A percentile compares a stretch with the other conserved stretches of the same genome.
Evolutionary conservation across 2,329 filamentous ascomycete genomes (phyloP).

Genomic region (Xylariomycetidae sp.): DNA sequence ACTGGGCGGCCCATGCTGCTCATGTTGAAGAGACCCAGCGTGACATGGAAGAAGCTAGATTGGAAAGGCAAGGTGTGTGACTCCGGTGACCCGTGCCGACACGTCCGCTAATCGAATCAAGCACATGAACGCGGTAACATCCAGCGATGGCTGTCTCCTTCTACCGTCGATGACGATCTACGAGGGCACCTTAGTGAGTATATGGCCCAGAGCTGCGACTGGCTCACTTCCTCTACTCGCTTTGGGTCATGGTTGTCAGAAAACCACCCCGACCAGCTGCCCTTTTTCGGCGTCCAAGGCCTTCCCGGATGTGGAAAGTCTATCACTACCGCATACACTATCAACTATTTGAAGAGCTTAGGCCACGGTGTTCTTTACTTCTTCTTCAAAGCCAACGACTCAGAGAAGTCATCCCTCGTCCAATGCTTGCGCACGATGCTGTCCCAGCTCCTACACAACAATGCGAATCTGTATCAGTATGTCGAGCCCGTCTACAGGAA

Average conservation of each 20-base stretch:
- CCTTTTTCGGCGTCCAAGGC: slow-evolving; percentile 7
- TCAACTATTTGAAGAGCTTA: slow-evolving; percentile 5
- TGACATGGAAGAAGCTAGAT: slow-evolving; percentile 8
- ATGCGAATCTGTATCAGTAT: slow-evolving; percentile 8
- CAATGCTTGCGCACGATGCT: slow-evolving; percentile 8
- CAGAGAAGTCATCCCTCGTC: slow-evolving; percentile 7
- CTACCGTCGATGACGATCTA: slow-evolving; percentile 12
- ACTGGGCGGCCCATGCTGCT: slow-evolving; percentile 9
- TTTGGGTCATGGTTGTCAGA: slow-evolving; percentile 4
- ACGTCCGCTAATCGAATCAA: slow-evolving; percentile 7
- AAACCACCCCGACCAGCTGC: neutral
- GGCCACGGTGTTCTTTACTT: slow-evolving; percentile 9
- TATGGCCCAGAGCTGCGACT: slow-evolving; percentile 7
- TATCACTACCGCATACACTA: slow-evolving; percentile 7
- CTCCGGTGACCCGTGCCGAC: neutral
- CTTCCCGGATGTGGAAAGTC: slow-evolving; percentile 13
- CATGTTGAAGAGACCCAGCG: slow-evolving; percentile 12
- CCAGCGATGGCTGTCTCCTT: slow-evolving; percentile 12
- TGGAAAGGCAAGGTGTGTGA: slow-evolving; percentile 10
- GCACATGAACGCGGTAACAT: slow-evolving; percentile 12
- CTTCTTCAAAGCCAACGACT: slow-evolving; percentile 11
- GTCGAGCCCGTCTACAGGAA: slow-evolving; percentile 9
- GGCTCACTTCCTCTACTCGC: slow-evolving; percentile 2
- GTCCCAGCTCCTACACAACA: neutral
- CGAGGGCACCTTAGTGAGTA: slow-evolving; percentile 8